phyloP scores from a whole-genome alignment of 441 rosid species.

The Eruca vesicaria region DNA sequence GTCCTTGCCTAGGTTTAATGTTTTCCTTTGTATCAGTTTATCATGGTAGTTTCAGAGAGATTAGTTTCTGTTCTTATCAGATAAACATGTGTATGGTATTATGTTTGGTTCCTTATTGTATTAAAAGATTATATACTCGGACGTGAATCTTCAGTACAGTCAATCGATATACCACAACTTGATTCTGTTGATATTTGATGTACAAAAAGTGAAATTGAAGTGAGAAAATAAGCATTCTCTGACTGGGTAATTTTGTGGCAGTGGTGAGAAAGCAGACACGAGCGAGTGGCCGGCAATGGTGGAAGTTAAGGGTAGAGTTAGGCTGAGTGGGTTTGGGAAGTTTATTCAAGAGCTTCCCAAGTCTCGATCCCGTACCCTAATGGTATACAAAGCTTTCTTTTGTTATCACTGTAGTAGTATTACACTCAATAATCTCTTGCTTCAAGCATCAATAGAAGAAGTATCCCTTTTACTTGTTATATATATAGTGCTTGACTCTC shows the following conservation, averaged over 20 bases:
- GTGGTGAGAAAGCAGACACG: slow-evolving; percentile 74
- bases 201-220: neutral
- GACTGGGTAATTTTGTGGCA: slow-evolving; percentile 32
- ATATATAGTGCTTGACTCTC: neutral
- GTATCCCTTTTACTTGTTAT: neutral
- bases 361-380: slow-evolving; percentile 91
- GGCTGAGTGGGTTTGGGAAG: slow-evolving; percentile 89
- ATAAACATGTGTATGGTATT: neutral
- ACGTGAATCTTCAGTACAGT: neutral
- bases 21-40: neutral
- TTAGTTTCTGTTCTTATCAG: neutral
- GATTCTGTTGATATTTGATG: neutral
- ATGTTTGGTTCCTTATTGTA: neutral
- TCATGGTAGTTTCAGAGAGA: neutral
- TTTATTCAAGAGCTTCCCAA: slow-evolving; percentile 88
- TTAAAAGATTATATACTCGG: neutral
- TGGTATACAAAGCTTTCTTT: slow-evolving; percentile 73
- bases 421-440: slow-evolving; percentile 9
- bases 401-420: slow-evolving; percentile 34
- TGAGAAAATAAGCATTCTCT: slow-evolving; percentile 16
- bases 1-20: neutral
- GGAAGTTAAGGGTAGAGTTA: slow-evolving; percentile 91
- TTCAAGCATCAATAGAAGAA: neutral
- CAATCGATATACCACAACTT: neutral
- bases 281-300: slow-evolving; percentile 69